phyloP scores from a whole-genome alignment of 345 rosid species.

The Salix dunnii region DNA sequence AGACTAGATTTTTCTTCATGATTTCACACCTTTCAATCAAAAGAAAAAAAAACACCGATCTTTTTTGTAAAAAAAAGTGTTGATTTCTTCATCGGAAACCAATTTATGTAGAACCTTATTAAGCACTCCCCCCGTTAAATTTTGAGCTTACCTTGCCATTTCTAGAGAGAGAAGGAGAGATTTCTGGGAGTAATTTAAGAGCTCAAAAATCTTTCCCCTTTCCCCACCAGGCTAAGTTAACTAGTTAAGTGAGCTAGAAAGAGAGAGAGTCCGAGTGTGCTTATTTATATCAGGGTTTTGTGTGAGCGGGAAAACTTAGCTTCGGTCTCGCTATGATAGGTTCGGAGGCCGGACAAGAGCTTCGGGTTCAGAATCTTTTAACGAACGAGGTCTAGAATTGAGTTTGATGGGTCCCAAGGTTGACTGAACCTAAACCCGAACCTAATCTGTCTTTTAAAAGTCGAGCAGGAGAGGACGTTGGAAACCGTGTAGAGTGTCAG shows the following conservation, averaged over 20 bases:
- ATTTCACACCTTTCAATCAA: too few species aligned
- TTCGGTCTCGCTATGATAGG: conserved; percentile 12
- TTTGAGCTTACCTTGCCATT: conserved; percentile 23
- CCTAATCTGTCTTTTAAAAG: conserved; percentile 2
- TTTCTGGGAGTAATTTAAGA: background rate
- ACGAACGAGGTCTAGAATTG: conserved; percentile 9
- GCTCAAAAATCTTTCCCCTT: background rate
- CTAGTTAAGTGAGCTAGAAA: background rate
- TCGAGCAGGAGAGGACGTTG: conserved; percentile 23
- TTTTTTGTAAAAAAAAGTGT: too few species aligned
- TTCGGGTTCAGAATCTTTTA: conserved; percentile 25
- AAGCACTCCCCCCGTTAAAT: background rate
- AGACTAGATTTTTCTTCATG: too few species aligned
- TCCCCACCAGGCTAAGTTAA: conserved; percentile 36
- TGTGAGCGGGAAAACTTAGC: conserved; percentile 43
- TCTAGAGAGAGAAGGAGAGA: background rate
- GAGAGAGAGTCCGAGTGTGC: conserved; percentile 8
- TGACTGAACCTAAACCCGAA: conserved; percentile 32
- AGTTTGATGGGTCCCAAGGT: conserved; percentile 30
- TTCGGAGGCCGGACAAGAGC: conserved; percentile 27
- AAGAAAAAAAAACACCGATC: too few species aligned
- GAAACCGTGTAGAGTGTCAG: conserved; percentile 27
- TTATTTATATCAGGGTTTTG: background rate
- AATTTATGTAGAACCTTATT: too few species aligned
- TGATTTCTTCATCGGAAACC: background rate